Evolutionary conservation across 2,329 filamentous ascomycete genomes (phyloP), one percentile per base, ranked within the genome.

Genomic region (Sporothrix protearum): DNA sequence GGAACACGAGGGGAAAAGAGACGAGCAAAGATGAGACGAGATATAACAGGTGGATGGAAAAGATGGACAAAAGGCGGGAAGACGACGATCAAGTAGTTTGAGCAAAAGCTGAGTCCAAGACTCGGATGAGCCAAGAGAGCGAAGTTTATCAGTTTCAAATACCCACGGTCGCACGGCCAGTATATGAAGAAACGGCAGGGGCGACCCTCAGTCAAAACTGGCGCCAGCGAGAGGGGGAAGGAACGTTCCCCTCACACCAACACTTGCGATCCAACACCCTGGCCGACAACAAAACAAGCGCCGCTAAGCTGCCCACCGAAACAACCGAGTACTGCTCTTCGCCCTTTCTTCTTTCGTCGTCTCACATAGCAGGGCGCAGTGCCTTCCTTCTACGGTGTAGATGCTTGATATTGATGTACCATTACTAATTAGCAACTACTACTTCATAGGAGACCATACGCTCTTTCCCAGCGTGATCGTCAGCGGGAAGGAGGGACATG

Each of bases 61-160:
- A 22, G 33, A 57, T 55, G 33, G n/a, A 55, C 30, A 45, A 55
- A n/a, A 14, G 63, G 49, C 39, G 16, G 25, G 42, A 49, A 49
- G 63, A 66, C 42, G 28, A 33, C 45, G 45, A 66, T 33, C 42
- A 49, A 64, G 39, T n/a, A 59, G 12, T 28, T 10, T 30, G 14
- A 45, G 19, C 12, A 28, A 63, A 47, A 66, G 28, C 42, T n/a
- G 25, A 53, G 49, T 61, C 30, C 59, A 28, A 42, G 39, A 25
- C 14, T 64, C 36, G 19, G 19, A 64, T 12, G 36, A 22, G 7
- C 45, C 63, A 28, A 8, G 42, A 55, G 30, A 45, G 47, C 49
- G 49, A 49, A 49, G 28, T 57, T 49, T 45, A 28, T 55, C 66
- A 68, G 19, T 42, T 55, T 57, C n/a, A 68, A 63, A 42, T 42